Base-by-base conservation (phyloP, 1,139 yeast species). In the Debaryomyces nepalensis region DNA sequence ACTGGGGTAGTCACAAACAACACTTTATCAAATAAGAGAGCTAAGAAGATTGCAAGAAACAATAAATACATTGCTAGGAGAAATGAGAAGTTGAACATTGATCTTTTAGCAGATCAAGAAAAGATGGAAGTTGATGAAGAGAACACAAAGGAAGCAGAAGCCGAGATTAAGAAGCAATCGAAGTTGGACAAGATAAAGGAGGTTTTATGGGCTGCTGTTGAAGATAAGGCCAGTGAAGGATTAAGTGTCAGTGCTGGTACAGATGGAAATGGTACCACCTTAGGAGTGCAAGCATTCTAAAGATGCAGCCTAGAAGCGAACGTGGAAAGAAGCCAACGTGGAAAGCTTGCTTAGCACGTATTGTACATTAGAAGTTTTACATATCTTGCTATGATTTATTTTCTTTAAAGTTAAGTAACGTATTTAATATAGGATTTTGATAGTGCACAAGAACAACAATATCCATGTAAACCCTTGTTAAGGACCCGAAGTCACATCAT, bases 1-100 rank as follows among this genome's bases (percentile, higher is more conserved):
- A 54, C 68, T n/a, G 74, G 77, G 14, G 67, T 67, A 1, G 54
- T 83, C 43, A 82, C 84, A 30, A 83, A 80, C 37, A 73, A 68
- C 40, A 78, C 89, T 1, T 70, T 88, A 44, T 84, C 95, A 26
- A 87, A 84, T 55, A 90, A 90, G 69, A 82, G 87, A 66, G 83
- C 88, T 35, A 79, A 84, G 70, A 90, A 90, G 69, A 76, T 87
- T 53, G 88, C 82, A 52, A 82, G 97, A 73, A 87, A 87, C 60
- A 74, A 81, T 58, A 84, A 81, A 58, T 87, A 88, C 59, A 75
- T 80, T 24, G 79, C 76, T 44, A 75, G 74, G 48, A 79, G 88
- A 72, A 67, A 69, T 45, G 66, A 68, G 38, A 70, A 71, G 51
- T 60, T 77, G 48, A 57, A 67, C 41, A 73, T 74, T 37, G 82